Conservation (phyloP, 2,329 filamentous ascomycete species). For the Colletotrichum cuscutae region DNA sequence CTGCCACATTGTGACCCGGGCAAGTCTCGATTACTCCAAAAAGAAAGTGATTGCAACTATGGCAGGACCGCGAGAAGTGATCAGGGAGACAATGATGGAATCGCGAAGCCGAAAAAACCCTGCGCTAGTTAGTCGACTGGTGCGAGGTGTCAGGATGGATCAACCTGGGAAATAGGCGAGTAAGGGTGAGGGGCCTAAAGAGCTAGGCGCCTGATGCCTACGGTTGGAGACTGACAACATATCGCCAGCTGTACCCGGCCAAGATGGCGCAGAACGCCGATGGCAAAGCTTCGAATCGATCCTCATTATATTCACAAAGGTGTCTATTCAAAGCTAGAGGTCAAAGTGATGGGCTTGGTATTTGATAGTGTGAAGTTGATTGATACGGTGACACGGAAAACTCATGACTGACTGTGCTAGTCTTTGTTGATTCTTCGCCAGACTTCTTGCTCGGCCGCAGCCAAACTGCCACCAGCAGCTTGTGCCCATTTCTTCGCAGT, state of each 20-base stretch:
- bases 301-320: not conserved
- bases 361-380: not conserved
- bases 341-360: not conserved
- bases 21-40: not conserved
- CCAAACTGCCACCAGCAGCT: constrained; percentile 66
- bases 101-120: constrained; percentile 9
- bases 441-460: constrained; percentile 68
- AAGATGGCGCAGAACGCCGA: not conserved
- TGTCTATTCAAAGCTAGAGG: not conserved
- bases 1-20: constrained; percentile 11
- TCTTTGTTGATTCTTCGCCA: constrained; percentile 73
- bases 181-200: not conserved
- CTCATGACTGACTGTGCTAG: constrained; percentile 41
- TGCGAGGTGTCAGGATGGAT: not conserved
- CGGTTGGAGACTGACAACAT: constrained; percentile 8
- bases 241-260: not conserved
- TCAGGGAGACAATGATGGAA: not conserved
- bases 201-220: constrained; percentile 15
- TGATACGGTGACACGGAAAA: not conserved
- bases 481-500: constrained; percentile 68
- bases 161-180: constrained; percentile 2
- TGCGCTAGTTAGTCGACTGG: not conserved
- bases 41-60: constrained; percentile 13
- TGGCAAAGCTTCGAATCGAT: not conserved
- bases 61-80: not conserved